A percentile compares a stretch with the other conserved stretches of the same genome.
Evolutionary conservation across 495 filamentous ascomycete genomes (phyloP).

Genomic region (Xeromyces bisporus): DNA sequence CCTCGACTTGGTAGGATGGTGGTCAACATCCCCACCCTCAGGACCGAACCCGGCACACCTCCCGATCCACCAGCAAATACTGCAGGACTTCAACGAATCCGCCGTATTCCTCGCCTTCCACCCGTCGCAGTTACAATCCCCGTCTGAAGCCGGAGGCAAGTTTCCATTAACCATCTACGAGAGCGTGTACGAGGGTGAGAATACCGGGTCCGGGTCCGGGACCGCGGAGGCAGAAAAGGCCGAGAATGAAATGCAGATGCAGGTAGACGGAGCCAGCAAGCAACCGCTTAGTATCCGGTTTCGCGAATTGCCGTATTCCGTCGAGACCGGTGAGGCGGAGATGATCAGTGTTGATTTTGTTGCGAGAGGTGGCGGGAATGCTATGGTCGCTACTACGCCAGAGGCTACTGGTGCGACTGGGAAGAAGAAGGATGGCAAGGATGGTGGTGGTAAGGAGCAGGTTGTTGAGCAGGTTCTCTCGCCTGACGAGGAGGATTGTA

Average conservation of each 20-base stretch:
- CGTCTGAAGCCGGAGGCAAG: constrained; percentile 44
- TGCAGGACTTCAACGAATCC: constrained; percentile 63
- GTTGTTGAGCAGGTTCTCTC: constrained; percentile 35
- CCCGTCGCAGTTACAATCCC: constrained; percentile 33
- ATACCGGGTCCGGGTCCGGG: too few relatives aligned
- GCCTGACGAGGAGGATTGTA: constrained; percentile 62
- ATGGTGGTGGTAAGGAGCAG: background rate
- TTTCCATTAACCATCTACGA: constrained; percentile 86
- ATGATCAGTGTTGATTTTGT: constrained; percentile 95
- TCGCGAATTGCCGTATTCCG: constrained; percentile 63
- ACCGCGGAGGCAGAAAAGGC: too few relatives aligned
- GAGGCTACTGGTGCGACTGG: constrained; percentile 3
- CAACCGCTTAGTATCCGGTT: constrained; percentile 46
- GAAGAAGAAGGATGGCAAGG: constrained; percentile 19
- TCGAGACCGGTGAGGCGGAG: constrained; percentile 90
- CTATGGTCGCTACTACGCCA: constrained; percentile 37
- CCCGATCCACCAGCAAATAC: constrained; percentile 59
- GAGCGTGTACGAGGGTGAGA: constrained; percentile 54
- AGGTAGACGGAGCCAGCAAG: constrained; percentile 44
- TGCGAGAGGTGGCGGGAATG: constrained; percentile 64
- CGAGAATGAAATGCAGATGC: constrained; percentile 53
- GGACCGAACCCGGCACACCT: constrained; percentile 53
- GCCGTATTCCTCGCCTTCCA: constrained; percentile 81
- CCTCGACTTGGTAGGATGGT: constrained; percentile 90
- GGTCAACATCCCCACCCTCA: constrained; percentile 57